phyloP scores from a whole-genome alignment of 257 asterid genomes.

The Paulownia fortunei region DNA sequence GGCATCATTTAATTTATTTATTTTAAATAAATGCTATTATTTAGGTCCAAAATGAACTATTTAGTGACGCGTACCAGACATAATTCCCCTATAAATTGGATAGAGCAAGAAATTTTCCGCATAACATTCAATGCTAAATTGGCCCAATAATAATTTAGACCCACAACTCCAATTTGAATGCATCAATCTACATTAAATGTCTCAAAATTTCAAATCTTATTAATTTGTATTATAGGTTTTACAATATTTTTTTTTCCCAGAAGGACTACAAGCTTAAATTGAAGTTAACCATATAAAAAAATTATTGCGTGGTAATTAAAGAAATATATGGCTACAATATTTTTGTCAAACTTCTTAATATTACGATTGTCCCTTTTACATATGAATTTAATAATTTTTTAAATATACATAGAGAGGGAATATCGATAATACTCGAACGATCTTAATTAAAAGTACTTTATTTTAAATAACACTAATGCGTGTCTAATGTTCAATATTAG shows the following conservation, averaged over 20 bases:
- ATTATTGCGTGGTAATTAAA: no score
- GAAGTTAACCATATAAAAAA: not conserved
- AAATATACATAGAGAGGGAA: no score
- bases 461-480: not conserved
- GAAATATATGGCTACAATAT: no score
- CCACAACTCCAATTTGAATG: not conserved
- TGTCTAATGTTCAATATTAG: slow-evolving; percentile 6
- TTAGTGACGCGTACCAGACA: not conserved
- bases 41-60: not conserved
- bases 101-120: not conserved
- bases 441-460: not conserved
- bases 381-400: no score
- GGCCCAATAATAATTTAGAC: not conserved
- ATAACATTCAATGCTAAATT: not conserved
- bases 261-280: not conserved
- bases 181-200: not conserved
- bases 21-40: no score
- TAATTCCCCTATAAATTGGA: not conserved
- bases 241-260: not conserved
- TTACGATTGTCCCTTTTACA: no score
- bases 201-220: not conserved
- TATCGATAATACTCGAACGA: no score
- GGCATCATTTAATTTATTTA: not conserved
- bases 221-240: no score
- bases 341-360: no score